phyloP scores from a whole-genome alignment of 805 yeast genomes.

The Candida mattraensis region DNA sequence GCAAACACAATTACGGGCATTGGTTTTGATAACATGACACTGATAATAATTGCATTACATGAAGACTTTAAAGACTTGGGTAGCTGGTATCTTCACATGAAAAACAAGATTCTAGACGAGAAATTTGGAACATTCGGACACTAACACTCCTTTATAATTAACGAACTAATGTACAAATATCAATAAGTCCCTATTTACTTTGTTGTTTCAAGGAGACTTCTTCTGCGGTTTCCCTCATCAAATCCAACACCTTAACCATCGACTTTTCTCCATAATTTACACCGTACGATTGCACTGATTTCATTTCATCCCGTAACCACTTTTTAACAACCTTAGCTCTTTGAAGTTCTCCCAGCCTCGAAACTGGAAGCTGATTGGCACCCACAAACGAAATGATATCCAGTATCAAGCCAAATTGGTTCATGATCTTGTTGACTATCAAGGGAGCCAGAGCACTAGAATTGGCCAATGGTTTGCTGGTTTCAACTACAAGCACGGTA shows the following conservation, averaged over 20 bases:
- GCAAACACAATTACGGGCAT: conserved; percentile 75
- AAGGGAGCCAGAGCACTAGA: conserved; percentile 80
- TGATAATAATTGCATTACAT: conserved; percentile 66
- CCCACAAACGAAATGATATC: conserved; percentile 83
- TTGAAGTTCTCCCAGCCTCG: conserved; percentile 75
- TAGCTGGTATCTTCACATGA: conserved; percentile 60
- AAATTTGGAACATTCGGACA: conserved; percentile 30
- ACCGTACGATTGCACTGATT: conserved; percentile 45
- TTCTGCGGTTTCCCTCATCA: conserved; percentile 40
- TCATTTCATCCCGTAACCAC: conserved; percentile 53
- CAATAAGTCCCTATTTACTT: not conserved
- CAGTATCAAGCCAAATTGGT: conserved; percentile 76
- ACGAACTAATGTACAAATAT: conserved; percentile 6
- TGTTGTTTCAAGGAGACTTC: not conserved
- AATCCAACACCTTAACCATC: conserved; percentile 57
- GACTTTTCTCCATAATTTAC: conserved; percentile 68
- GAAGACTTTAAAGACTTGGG: conserved; percentile 37
- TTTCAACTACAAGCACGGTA: conserved; percentile 72
- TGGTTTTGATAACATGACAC: conserved; percentile 82
- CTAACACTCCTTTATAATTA: conserved; percentile 1
- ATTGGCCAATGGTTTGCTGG: conserved; percentile 42
- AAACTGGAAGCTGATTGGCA: conserved; percentile 60
- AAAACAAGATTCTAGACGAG: conserved; percentile 37
- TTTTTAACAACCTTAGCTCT: conserved; percentile 61
- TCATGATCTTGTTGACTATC: conserved; percentile 73